Evolutionary conservation across 768 basidiomycete species (phyloP).

Genomic region (Agaricus bisporus): DNA sequence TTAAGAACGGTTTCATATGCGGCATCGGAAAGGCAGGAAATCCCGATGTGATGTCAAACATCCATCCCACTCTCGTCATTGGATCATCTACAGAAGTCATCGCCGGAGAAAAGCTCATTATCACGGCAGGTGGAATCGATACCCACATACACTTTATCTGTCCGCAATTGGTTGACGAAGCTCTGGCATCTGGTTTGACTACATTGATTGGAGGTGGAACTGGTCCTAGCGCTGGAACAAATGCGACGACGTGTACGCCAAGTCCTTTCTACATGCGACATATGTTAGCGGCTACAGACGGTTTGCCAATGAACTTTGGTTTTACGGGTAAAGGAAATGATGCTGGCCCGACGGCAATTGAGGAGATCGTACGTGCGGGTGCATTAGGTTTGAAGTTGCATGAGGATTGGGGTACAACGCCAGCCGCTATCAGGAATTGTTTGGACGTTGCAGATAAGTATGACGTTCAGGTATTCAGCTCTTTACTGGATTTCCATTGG

Average conservation of each 20-base stretch:
- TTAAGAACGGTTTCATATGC: constrained; percentile 74
- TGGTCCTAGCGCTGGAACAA: constrained; percentile 84
- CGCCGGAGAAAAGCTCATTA: constrained; percentile 89
- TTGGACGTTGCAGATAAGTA: constrained; percentile 83
- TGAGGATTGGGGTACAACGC: constrained; percentile 96
- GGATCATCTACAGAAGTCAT: constrained; percentile 94
- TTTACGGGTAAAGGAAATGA: constrained; percentile 99
- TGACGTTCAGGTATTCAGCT: constrained; percentile 73
- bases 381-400: constrained; percentile 91
- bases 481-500: not conserved
- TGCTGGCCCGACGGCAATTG: constrained; percentile 62
- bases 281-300: constrained; percentile 92
- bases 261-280: constrained; percentile 83
- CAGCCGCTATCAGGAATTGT: constrained; percentile 69
- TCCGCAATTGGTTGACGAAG: constrained; percentile 86
- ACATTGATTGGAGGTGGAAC: constrained; percentile 97
- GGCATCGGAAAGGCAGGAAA: constrained; percentile 98
- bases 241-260: constrained; percentile 93
- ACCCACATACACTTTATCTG: constrained; percentile 94
- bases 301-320: constrained; percentile 84
- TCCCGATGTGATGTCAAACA: constrained; percentile 84
- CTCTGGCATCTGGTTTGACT: constrained; percentile 77
- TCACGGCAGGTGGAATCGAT: constrained; percentile 92
- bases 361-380: constrained; percentile 79
- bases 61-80: constrained; percentile 67